Evolutionary conservation across 129 eudicot genomes (phyloP).

Genomic region (Mikania micrantha): DNA sequence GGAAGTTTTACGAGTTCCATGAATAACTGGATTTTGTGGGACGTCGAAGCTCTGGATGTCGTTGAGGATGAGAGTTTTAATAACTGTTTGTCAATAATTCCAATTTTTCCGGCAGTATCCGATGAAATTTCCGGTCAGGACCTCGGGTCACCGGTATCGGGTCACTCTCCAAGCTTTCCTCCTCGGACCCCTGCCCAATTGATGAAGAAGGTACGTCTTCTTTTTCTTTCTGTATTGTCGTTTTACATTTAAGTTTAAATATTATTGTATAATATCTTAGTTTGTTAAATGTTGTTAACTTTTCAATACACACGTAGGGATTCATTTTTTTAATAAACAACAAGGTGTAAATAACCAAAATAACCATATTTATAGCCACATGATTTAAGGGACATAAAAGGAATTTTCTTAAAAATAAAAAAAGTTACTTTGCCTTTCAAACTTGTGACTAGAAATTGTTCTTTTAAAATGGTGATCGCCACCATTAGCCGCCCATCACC

Average conservation of each 20-base stretch:
- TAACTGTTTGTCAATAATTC: conserved; percentile 39
- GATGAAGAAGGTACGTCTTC: conserved; percentile 21
- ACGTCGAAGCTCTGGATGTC: conserved; percentile 46
- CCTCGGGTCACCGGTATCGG: conserved; percentile 32
- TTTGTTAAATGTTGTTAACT: too few species aligned
- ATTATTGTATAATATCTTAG: neutral
- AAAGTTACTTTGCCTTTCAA: too few species aligned
- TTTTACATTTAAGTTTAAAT: neutral
- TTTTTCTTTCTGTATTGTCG: neutral
- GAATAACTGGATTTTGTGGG: conserved; percentile 67
- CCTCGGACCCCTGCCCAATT: conserved; percentile 16
- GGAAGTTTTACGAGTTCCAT: conserved; percentile 37
- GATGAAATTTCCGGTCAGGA: conserved; percentile 43
- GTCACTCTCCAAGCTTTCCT: conserved; percentile 16
- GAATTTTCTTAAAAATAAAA: too few species aligned
- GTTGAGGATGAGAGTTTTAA: conserved; percentile 43
- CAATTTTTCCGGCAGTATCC: conserved; percentile 46
- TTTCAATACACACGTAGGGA: too few species aligned
- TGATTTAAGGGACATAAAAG: too few species aligned
- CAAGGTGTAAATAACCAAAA: too few species aligned
- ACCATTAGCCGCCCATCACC: too few species aligned
- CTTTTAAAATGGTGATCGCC: too few species aligned
- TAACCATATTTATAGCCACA: too few species aligned
- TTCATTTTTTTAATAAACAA: too few species aligned
- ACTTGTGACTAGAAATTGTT: too few species aligned